phyloP scores from a whole-genome alignment of 805 yeast genomes.

The Kluyveromyces aestuarii region DNA sequence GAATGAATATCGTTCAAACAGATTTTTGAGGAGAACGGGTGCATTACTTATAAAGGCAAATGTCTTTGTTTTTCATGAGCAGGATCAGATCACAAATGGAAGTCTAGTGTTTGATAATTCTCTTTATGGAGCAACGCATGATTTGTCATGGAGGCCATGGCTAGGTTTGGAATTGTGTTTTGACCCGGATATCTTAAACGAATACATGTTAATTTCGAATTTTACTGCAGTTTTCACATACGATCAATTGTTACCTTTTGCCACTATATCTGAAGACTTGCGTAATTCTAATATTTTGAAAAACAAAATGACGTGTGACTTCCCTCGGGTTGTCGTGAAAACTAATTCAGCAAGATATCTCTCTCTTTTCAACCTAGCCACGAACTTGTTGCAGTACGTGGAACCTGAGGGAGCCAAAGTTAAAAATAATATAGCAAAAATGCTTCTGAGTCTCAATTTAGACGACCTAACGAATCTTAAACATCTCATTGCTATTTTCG shows the following conservation, averaged over 20 bases:
- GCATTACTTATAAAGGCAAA: slow-evolving; percentile 60
- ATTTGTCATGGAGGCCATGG: slow-evolving; percentile 81
- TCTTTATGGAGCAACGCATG: slow-evolving; percentile 49
- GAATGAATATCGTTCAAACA: slow-evolving; percentile 36
- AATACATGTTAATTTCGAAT: slow-evolving; percentile 50
- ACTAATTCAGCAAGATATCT: slow-evolving; percentile 70
- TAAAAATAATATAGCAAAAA: slow-evolving; percentile 51
- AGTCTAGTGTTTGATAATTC: slow-evolving; percentile 37
- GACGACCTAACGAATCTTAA: slow-evolving; percentile 46
- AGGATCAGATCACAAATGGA: slow-evolving; percentile 34
- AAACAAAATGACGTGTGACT: slow-evolving; percentile 48
- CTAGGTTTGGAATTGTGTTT: slow-evolving; percentile 62
- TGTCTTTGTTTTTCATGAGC: slow-evolving; percentile 54
- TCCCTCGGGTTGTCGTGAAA: slow-evolving; percentile 58
- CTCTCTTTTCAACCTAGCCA: slow-evolving; percentile 51
- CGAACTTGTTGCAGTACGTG: slow-evolving; percentile 57
- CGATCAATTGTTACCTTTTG: slow-evolving; percentile 43
- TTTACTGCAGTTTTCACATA: slow-evolving; percentile 54
- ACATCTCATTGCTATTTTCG: slow-evolving; percentile 40
- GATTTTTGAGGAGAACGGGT: slow-evolving; percentile 62
- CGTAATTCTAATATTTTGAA: slow-evolving; percentile 22
- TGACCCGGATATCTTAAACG: slow-evolving; percentile 38
- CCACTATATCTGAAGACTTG: slow-evolving; percentile 24
- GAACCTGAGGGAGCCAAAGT: slow-evolving; percentile 60
- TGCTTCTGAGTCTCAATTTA: slow-evolving; percentile 63